A percentile compares a stretch with the other conserved stretches of the same genome.
phyloP scores from a whole-genome alignment of 225 moss, liverwort and hornwort species.

The Marchantia polymorpha region DNA sequence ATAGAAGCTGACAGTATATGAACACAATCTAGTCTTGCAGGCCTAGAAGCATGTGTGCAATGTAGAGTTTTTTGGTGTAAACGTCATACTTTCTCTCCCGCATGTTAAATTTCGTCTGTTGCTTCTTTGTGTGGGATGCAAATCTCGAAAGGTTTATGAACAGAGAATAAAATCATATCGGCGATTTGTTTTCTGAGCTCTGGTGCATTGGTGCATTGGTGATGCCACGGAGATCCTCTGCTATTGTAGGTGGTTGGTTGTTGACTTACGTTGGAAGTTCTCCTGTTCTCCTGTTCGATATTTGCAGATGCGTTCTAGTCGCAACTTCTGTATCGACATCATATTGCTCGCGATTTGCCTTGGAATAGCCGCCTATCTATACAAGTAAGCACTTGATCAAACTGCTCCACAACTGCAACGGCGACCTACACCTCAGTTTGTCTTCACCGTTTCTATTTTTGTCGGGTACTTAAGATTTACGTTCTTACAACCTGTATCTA shows the following conservation, averaged over 20 bases:
- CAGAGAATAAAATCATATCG: neutral
- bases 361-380: constrained; percentile 70
- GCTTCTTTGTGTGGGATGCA: neutral
- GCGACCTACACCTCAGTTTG: no score
- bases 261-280: neutral
- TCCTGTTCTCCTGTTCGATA: neutral
- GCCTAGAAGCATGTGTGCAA: no score
- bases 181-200: neutral
- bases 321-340: constrained; percentile 72
- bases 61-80: no score
- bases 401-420: no score
- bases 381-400: constrained; percentile 36
- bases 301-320: constrained; percentile 67
- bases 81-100: no score
- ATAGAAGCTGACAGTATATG: no score
- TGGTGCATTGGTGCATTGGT: neutral
- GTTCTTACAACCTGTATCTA: neutral
- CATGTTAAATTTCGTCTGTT: neutral
- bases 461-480: neutral
- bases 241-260: neutral
- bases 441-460: no score
- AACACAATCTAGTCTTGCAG: no score
- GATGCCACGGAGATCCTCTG: neutral
- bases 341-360: constrained; percentile 57
- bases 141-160: neutral